Conservation (phyloP, 2,329 filamentous ascomycete genomes). For the Westerdykella ornata region DNA sequence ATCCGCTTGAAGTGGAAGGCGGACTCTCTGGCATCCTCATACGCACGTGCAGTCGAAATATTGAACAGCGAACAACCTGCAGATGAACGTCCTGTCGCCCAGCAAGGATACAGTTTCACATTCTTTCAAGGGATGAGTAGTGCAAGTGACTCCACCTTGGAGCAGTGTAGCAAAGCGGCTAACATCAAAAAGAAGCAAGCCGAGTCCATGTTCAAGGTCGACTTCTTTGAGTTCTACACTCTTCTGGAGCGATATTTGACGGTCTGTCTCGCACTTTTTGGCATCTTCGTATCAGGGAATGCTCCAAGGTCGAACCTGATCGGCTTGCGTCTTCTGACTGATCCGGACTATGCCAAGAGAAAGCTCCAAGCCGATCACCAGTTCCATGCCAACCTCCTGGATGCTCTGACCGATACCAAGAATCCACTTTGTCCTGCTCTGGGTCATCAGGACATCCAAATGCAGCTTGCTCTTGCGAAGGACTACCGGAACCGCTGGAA, state of each 20-base stretch:
- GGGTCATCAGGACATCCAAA: conserved; percentile 49
- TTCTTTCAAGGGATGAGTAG: conserved; percentile 15
- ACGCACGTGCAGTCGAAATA: conserved; percentile 24
- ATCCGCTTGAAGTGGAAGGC: conserved; percentile 33
- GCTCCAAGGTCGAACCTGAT: conserved; percentile 19
- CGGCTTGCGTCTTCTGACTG: conserved; percentile 29
- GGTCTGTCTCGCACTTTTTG: conserved; percentile 58
- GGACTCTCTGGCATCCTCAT: conserved; percentile 27
- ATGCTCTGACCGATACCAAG: conserved; percentile 50
- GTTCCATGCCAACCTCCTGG: conserved; percentile 65
- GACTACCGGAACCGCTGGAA: conserved; percentile 69
- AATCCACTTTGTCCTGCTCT: conserved; percentile 54
- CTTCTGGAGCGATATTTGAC: conserved; percentile 65
- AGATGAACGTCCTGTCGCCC: conserved; percentile 9
- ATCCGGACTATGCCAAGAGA: conserved; percentile 18
- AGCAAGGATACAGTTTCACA: conserved; percentile 7
- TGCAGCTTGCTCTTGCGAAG: conserved; percentile 59
- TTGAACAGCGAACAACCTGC: conserved; percentile 9
- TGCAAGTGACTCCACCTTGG: conserved; percentile 8
- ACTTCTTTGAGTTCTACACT: conserved; percentile 71
- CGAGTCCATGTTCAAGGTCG: conserved; percentile 64
- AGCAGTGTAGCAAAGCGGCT: too few species aligned
- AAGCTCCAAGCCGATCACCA: conserved; percentile 41
- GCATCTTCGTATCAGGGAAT: conserved; percentile 44
- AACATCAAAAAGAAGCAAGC: conserved; percentile 18